Evolutionary conservation across 805 yeast species (phyloP).

Genomic region (Yamadazyma nakazawae): DNA sequence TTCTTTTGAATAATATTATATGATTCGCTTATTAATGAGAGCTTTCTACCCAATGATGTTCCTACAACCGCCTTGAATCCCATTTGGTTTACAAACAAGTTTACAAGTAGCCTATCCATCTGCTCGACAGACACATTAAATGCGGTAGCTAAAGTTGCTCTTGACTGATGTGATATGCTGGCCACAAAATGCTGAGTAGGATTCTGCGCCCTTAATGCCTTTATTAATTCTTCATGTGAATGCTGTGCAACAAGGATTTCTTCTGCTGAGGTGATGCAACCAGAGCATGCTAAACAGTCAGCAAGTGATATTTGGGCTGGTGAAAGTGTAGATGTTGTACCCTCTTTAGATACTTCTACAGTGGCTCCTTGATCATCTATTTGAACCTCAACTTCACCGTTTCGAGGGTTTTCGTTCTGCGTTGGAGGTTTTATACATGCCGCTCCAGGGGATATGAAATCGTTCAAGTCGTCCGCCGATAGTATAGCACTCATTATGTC

Average conservation of each 20-base stretch:
- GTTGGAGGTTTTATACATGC: conserved; percentile 83
- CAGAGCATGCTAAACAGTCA: conserved; percentile 95
- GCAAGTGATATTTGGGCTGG: conserved; percentile 86
- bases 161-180: conserved; percentile 80
- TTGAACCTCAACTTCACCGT: conserved; percentile 52
- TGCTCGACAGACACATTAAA: conserved; percentile 48
- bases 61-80: conserved; percentile 80
- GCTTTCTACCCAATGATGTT: conserved; percentile 72
- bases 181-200: conserved; percentile 54
- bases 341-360: conserved; percentile 64
- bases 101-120: conserved; percentile 59
- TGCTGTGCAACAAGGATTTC: conserved; percentile 89
- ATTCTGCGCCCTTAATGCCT: conserved; percentile 41
- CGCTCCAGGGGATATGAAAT: conserved; percentile 89
- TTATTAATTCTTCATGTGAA: conserved; percentile 74
- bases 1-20: conserved; percentile 44
- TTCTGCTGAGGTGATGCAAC: conserved; percentile 97
- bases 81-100: conserved; percentile 55
- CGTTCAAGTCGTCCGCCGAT: conserved; percentile 88
- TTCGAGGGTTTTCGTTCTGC: conserved; percentile 20
- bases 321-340: conserved; percentile 48
- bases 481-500: conserved; percentile 75
- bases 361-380: conserved; percentile 58
- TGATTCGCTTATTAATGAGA: conserved; percentile 50
- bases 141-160: conserved; percentile 78